These are phyloP conservation scores for Craspedostauros australis DNA, from an alignment of 108 stramenopile genomes.

Conservation along the genomic window DNA sequence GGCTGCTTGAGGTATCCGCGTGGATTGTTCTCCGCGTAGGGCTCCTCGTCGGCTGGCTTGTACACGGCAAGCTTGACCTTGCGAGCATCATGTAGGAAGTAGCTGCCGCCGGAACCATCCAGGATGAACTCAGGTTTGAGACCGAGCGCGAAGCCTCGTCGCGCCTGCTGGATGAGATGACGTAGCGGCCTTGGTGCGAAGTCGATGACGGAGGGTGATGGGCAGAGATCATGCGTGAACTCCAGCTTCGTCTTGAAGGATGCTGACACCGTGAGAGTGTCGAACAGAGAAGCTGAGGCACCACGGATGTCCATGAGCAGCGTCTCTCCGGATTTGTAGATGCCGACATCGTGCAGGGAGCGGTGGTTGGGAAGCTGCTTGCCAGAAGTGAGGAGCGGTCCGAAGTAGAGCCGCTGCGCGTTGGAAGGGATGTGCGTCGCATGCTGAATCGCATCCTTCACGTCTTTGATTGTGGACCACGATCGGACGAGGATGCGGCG, in stretches of 20 bases:
- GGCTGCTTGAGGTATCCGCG: constrained; percentile 64
- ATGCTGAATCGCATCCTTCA: constrained; percentile 66
- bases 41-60: constrained; percentile 98
- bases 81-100: constrained; percentile 84
- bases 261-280: constrained; percentile 15
- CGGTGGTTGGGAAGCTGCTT: constrained; percentile 74
- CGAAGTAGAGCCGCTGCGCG: constrained; percentile 69
- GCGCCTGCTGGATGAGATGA: constrained; percentile 49
- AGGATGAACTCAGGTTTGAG: constrained; percentile 83
- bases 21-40: constrained; percentile 96
- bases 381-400: constrained; percentile 60
- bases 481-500: constrained; percentile 63
- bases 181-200: constrained; percentile 50
- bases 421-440: constrained; percentile 58
- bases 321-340: constrained; percentile 76
- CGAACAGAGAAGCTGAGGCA: constrained; percentile 10
- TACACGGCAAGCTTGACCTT: constrained; percentile 89
- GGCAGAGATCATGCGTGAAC: constrained; percentile 49
- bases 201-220: constrained; percentile 63
- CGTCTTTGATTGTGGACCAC: constrained; percentile 82
- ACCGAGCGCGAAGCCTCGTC: constrained; percentile 62
- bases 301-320: constrained; percentile 64
- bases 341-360: constrained; percentile 79
- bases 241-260: constrained; percentile 34
- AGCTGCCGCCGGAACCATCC: constrained; percentile 96